Evolutionary conservation across 2,329 filamentous ascomycete species (phyloP), one percentile per base, ranked within the genome.

Genomic region (Fusarium duplospermum): DNA sequence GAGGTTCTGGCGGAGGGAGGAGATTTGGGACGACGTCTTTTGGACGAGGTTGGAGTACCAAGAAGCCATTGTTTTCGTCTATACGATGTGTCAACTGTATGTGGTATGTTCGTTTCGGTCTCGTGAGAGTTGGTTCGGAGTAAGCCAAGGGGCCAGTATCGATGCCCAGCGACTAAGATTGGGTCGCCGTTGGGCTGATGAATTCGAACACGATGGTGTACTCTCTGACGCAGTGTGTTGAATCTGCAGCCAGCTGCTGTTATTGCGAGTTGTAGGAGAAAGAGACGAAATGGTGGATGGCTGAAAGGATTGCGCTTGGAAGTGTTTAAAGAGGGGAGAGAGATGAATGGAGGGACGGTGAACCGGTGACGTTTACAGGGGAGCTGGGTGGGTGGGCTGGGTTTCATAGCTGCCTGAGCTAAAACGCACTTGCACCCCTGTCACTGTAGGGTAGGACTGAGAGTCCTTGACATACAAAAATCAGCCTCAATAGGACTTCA

Each of bases 21-120:
- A 90, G 80, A 93, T 90, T 78, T 90, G 89, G 56, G 90, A 91
- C 65, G 90, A 89, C 45, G 91, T 91, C 72, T 88, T 91, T 75
- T 88, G 90, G 80, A 92, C 85, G 80, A 92, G 88, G 80, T 92
- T 94, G 79, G 92, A 93, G 85, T 97, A 93, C 88, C 95, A 97
- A 77, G 92, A 93, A 79, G 93, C 89, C 92, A 94, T 94, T 14
- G 29, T 64, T 29, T 16, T 6, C 13, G 54, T 45, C 20, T 45
- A 45, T 45, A 11, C 33, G 20, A 22, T 4, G 36, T 40, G 2
- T 45, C 20, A 22, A 45, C 13, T 7, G 20, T 45, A 22, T 33
- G 16, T 47, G 52, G 33, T 42, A 7, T 42, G 24, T 38, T 42
- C 62, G 68, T 63, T 20, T 40, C 35, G 47, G 20, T 64, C 61